Evolutionary conservation across 305 asterid species (phyloP), one percentile per base, ranked within the genome.

Genomic region (Lippia alba): DNA sequence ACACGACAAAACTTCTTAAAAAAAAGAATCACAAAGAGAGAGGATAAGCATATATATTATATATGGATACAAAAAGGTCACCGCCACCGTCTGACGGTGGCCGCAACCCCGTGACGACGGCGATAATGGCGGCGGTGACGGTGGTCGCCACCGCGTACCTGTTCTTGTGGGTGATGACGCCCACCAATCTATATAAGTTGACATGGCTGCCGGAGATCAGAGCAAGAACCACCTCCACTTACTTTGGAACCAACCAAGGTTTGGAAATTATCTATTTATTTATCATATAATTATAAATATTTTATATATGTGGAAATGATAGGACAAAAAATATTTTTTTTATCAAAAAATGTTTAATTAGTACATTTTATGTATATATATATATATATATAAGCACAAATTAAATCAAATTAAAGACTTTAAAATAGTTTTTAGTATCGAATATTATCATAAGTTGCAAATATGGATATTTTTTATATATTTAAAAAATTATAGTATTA

Each of bases 121-220:
- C 75, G 33, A 77, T 89, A 66, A 67, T 81, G 83, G 83, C 81
- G 72, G 75, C 61, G n/a, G 68, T 83, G 17, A 81, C 79, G 6
- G 55, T 36, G 41, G 41, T 36, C 41, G 41, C 41, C 41, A 36
- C 69, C 10, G 97, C 92, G 0, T 84, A 88, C 80, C 67, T 87
- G 2, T 44, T 88, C 44, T 18, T 90, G 72, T 85, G 84, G 90
- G 79, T 85, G 69, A 81, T 90, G 89, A 14, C 65, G 51, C 89
- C 98, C 46, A 90, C 97, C 1, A 78, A 71, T 36, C 15, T 65
- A 0, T 92, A 80, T 34, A 66, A 33, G 34, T 76, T 62, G 7
- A 69, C 56, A 8, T 88, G 91, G 94, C 46, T 73, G 62, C 83
- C 79, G 0, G 48, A 70, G 41, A 66, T 86, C 61, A 53, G 67